These are phyloP conservation scores for Mycogone perniciosa DNA, from an alignment of 2,329 filamentous ascomycete species.

Conservation along the genomic window DNA sequence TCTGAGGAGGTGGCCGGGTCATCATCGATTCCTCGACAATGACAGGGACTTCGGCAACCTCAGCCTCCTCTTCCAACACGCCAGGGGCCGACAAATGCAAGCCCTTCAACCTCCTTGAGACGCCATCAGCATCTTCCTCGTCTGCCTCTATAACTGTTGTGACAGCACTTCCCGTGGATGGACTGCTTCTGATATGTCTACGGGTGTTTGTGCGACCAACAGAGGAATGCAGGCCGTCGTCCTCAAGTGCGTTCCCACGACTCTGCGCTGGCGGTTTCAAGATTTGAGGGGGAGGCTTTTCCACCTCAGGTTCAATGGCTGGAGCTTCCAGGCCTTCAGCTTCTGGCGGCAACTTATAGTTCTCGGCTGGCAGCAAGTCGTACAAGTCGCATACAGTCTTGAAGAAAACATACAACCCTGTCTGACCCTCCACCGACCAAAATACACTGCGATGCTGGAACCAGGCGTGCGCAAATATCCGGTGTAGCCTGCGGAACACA, in stretches of 20 bases:
- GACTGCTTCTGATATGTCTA: constrained; percentile 72
- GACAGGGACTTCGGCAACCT: constrained; percentile 35
- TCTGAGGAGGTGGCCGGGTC: constrained; percentile 13
- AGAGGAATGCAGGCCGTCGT: constrained; percentile 45
- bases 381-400: constrained; percentile 95
- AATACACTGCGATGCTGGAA: constrained; percentile 95
- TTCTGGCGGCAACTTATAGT: constrained; percentile 90
- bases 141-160: constrained; percentile 77
- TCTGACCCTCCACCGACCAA: constrained; percentile 84
- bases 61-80: constrained; percentile 49
- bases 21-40: constrained; percentile 34
- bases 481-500: constrained; percentile 87
- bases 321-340: constrained; percentile 72
- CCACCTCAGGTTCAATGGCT: constrained; percentile 35
- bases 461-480: constrained; percentile 98
- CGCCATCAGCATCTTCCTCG: constrained; percentile 58
- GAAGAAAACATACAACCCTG: constrained; percentile 93
- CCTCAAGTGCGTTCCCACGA: constrained; percentile 30
- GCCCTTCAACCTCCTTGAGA: constrained; percentile 39
- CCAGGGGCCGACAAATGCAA: constrained; percentile 48
- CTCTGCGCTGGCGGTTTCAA: constrained; percentile 29
- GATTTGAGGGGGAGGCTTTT: constrained; percentile 29
- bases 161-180: constrained; percentile 71
- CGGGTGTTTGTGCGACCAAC: constrained; percentile 64
- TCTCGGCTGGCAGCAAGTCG: constrained; percentile 82